Evolutionary conservation across 495 filamentous ascomycete genomes (phyloP).

Genomic region (Annulohypoxylon nitens): DNA sequence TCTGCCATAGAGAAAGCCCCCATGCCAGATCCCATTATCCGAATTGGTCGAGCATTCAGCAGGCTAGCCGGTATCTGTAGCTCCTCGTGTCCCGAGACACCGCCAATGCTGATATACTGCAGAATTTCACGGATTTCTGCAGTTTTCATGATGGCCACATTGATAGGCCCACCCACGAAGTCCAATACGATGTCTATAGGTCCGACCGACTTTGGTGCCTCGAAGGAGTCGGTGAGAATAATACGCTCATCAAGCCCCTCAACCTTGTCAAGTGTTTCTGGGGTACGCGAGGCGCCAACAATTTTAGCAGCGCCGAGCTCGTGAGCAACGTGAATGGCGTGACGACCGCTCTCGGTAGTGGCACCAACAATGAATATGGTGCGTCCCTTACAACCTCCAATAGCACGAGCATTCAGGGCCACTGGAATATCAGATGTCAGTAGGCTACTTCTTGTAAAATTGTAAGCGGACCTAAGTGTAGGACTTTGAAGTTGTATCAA

Average conservation of each 20-base stretch:
- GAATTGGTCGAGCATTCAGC: conserved; percentile 2
- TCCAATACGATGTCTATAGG: conserved; percentile 33
- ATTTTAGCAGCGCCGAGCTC: conserved; percentile 54
- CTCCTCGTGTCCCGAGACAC: background rate
- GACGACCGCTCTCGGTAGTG: conserved; percentile 53
- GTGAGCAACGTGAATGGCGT: conserved; percentile 52
- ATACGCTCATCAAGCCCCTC: conserved; percentile 52
- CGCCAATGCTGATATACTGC: conserved; percentile 6
- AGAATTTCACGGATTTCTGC: background rate
- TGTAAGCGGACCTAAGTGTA: background rate
- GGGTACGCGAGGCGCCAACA: conserved; percentile 54
- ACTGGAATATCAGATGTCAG: conserved; percentile 11
- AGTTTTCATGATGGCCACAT: background rate
- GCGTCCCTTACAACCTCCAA: conserved; percentile 45
- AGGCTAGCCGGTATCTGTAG: background rate
- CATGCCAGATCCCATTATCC: conserved; percentile 7
- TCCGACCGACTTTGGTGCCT: conserved; percentile 46
- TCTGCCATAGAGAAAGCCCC: background rate
- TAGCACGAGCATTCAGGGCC: conserved; percentile 52
- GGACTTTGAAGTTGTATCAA: background rate
- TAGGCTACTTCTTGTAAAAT: background rate
- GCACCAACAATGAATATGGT: conserved; percentile 58
- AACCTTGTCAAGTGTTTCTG: conserved; percentile 40
- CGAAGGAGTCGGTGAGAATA: conserved; percentile 46
- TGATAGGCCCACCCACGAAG: conserved; percentile 22